Evolutionary conservation across 352 stramenopile genomes (phyloP).

Genomic region (Pythium rhizo-oryzae): DNA sequence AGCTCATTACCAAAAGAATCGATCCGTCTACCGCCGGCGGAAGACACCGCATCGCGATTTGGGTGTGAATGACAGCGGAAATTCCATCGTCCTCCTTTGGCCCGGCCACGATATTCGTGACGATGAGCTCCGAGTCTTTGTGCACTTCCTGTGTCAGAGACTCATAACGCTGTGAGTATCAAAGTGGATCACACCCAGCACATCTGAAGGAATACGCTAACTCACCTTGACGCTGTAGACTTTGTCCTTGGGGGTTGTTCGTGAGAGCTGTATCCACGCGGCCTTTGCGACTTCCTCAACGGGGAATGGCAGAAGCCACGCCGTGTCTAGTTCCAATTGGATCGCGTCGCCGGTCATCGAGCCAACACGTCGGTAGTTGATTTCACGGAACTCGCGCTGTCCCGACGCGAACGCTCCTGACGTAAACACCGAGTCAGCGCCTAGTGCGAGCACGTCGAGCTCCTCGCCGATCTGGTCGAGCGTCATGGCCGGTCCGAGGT

Average conservation of each 20-base stretch:
- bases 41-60: background rate
- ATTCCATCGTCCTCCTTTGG: conserved; percentile 4
- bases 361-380: background rate
- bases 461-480: conserved; percentile 1
- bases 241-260: background rate
- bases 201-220: background rate
- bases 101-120: background rate
- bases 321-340: conserved; percentile 7
- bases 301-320: conserved; percentile 9
- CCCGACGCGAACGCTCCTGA: background rate
- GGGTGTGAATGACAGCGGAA: background rate
- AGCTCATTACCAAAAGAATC: conserved; percentile 2
- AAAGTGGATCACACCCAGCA: background rate
- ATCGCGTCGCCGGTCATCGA: conserved; percentile 6
- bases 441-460: background rate
- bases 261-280: background rate
- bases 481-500: background rate
- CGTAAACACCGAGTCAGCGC: background rate
- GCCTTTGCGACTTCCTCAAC: background rate
- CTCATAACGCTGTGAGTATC: too few relatives aligned
- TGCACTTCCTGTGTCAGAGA: background rate
- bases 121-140: conserved; percentile 6
- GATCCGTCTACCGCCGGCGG: background rate
- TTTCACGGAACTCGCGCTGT: conserved; percentile 1
- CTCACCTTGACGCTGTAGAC: conserved; percentile 4